Evolutionary conservation across 2,329 filamentous ascomycete species (phyloP).

Genomic region (Arthrinium puccinioides): DNA sequence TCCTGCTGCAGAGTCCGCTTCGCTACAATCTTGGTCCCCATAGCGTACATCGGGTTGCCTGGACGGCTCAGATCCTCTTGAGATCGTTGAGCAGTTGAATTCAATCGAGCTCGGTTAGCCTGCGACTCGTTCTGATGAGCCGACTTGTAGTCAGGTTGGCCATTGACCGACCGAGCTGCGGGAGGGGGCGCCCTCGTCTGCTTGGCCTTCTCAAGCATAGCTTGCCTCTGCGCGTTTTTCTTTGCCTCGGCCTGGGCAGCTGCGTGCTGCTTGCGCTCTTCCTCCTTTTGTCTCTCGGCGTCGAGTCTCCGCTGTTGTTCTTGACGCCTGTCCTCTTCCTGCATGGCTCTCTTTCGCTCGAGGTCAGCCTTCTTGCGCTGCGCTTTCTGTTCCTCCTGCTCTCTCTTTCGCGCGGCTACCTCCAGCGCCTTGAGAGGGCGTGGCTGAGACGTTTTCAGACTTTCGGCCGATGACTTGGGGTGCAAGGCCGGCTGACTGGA

Average conservation of each 20-base stretch:
- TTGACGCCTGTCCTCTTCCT: constrained; percentile 57
- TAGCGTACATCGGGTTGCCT: constrained; percentile 51
- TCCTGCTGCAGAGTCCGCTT: constrained; percentile 70
- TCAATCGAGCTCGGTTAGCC: constrained; percentile 48
- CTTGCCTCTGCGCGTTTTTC: constrained; percentile 58
- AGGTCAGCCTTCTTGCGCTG: constrained; percentile 76
- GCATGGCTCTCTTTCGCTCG: constrained; percentile 65
- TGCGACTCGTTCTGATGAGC: constrained; percentile 25
- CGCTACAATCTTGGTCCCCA: constrained; percentile 61
- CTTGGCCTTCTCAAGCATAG: constrained; percentile 57
- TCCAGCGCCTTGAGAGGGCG: constrained; percentile 68
- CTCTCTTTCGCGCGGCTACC: constrained; percentile 72
- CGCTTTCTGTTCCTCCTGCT: constrained; percentile 74
- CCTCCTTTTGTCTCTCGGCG: constrained; percentile 52
- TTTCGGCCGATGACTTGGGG: constrained; percentile 46
- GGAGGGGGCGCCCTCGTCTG: constrained; percentile 57
- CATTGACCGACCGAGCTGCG: constrained; percentile 44
- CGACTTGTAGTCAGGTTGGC: constrained; percentile 37
- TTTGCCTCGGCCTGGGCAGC: constrained; percentile 50
- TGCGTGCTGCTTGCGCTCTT: constrained; percentile 52
- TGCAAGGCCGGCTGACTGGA: constrained; percentile 61
- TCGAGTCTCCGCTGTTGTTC: constrained; percentile 55
- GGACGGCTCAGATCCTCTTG: constrained; percentile 56
- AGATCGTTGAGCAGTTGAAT: constrained; percentile 40
- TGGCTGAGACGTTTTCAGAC: constrained; percentile 58